These are phyloP conservation scores for Iris pallida DNA, from an alignment of 116 monocot genomes.

Conservation along the genomic window DNA sequence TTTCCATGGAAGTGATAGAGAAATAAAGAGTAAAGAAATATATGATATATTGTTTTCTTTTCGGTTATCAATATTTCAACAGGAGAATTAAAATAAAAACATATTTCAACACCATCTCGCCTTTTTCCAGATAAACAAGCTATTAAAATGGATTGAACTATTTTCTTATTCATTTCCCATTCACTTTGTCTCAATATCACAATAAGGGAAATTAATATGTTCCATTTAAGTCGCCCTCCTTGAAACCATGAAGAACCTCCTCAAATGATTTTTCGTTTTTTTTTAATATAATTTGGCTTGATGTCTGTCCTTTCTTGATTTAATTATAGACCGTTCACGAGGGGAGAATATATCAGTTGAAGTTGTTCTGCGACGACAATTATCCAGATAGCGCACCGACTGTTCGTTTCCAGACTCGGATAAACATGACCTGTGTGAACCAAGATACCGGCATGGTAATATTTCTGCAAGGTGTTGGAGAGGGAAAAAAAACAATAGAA, in stretches of 20 bases:
- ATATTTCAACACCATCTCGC: neutral
- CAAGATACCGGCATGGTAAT: constrained; percentile 67
- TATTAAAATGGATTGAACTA: neutral
- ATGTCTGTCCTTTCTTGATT: too few relatives aligned
- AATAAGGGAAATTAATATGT: neutral
- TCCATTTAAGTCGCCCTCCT: too few relatives aligned
- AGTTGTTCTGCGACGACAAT: constrained; percentile 59
- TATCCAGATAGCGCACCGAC: constrained; percentile 69
- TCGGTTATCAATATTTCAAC: neutral
- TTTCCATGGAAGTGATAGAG: neutral
- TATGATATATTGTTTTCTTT: neutral
- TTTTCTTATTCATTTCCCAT: neutral
- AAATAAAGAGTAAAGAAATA: neutral
- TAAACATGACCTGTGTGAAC: constrained; percentile 73
- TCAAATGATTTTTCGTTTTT: too few relatives aligned
- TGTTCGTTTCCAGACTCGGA: constrained; percentile 56
- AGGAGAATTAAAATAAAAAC: neutral
- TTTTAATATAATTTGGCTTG: too few relatives aligned
- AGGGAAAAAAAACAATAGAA: neutral
- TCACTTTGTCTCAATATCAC: neutral
- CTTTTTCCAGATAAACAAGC: neutral
- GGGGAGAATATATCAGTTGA: constrained; percentile 74
- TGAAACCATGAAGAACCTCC: too few relatives aligned
- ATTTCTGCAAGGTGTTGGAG: neutral
- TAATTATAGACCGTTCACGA: constrained; percentile 57